Conservation (phyloP, 805 yeast species). For the Yamadazyma philogaea region DNA sequence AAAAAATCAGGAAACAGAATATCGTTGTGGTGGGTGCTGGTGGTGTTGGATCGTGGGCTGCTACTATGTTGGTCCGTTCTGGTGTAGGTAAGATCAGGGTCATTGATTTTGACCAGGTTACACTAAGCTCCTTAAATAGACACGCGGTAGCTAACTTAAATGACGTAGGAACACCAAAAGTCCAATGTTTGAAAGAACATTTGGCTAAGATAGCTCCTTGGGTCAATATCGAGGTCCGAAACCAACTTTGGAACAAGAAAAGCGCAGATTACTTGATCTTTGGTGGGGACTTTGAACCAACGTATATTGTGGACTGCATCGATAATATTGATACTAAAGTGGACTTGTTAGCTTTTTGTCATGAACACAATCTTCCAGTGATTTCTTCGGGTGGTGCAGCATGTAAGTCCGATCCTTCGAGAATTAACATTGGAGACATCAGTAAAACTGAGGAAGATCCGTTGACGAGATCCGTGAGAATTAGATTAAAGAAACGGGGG, state of each 20-base stretch:
- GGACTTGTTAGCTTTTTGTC: slow-evolving; percentile 75
- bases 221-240: slow-evolving; percentile 75
- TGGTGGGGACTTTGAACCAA: slow-evolving; percentile 53
- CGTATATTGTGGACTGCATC: slow-evolving; percentile 88
- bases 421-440: slow-evolving; percentile 86
- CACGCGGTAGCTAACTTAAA: slow-evolving; percentile 89
- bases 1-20: slow-evolving; percentile 62
- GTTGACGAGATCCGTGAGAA: slow-evolving; percentile 79
- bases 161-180: slow-evolving; percentile 94
- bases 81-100: slow-evolving; percentile 79
- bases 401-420: slow-evolving; percentile 90
- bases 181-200: slow-evolving; percentile 70
- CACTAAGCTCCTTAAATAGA: slow-evolving; percentile 85
- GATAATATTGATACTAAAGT: slow-evolving; percentile 97
- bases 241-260: slow-evolving; percentile 72
- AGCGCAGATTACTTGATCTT: slow-evolving; percentile 60
- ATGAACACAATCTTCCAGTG: slow-evolving; percentile 58
- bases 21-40: slow-evolving; percentile 91
- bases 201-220: slow-evolving; percentile 85
- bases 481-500: slow-evolving; percentile 78
- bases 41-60: slow-evolving; percentile 98
- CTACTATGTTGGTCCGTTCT: slow-evolving; percentile 85
- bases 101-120: slow-evolving; percentile 95
- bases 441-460: slow-evolving; percentile 93
- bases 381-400: slow-evolving; percentile 97